Evolutionary conservation across 495 filamentous ascomycete species (phyloP), one percentile per base, ranked within the genome.

Genomic region (Beverwykella pulmonaria): DNA sequence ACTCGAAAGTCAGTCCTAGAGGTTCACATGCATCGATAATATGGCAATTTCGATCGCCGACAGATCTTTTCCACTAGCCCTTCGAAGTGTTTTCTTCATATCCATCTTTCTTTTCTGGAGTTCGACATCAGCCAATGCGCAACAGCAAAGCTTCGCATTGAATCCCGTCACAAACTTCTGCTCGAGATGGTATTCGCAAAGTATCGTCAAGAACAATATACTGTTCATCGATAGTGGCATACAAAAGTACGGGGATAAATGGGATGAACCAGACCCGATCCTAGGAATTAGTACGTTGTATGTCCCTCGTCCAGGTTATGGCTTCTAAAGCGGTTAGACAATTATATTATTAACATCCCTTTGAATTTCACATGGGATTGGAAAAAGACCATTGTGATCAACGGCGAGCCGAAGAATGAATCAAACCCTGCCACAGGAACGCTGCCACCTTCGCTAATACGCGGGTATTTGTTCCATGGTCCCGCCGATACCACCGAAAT

Each of bases 351-450:
- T 20, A 55, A 55, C 9, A 67, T 81, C 17, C 72, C 79, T 30
- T 59, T 81, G 66, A 73, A 54, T 34, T 55, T 55, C 1, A 78
- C 78, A 8, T 81, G 77, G 79, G 71, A 81, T 58, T 81, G 78
- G 79, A 76, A 80, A 46, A 71, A 47, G 14, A 80, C 79, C 57
- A 75, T 81, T 27, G 75, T 78, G 26, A 77, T 77, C 1, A 72
- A 77, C 29, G 72, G 9, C 1, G 61, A 66, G 19, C 6, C 77
- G 4, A 67, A 72, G 25, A 81, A 77, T 47, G 50, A 59, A 20
- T 30, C 49, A 8, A 70, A 62, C 56, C 67, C 67, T 5, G 30
- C 1, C 0, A 65, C 67, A 2, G 67, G 67, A 6, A 73, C 65
- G n/a, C 15, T 29, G 1, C 74, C 77, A 0, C 76, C 79, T 1